phyloP scores from a whole-genome alignment of 495 filamentous ascomycete genomes.

The Podospora pseudoanserina region DNA sequence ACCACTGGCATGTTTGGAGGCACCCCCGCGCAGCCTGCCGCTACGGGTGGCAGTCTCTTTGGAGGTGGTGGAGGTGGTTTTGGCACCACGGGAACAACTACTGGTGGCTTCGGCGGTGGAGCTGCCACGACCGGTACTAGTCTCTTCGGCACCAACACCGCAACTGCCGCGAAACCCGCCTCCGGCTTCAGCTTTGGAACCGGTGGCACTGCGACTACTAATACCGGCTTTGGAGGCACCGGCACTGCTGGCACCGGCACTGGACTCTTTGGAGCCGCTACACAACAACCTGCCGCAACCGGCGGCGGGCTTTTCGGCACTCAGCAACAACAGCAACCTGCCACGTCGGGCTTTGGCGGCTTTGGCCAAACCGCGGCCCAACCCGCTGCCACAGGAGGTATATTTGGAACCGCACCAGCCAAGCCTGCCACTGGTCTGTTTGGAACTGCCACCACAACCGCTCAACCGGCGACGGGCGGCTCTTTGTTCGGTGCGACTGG shows the following conservation, averaged over 20 bases:
- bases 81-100: conserved; percentile 33
- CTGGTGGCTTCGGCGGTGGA: conserved; percentile 33
- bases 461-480: conserved; percentile 34
- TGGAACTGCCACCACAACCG: conserved; percentile 35
- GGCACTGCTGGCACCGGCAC: conserved; percentile 31
- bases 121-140: conserved; percentile 42
- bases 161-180: conserved; percentile 30
- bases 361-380: conserved; percentile 43
- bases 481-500: conserved; percentile 52
- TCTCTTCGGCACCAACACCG: conserved; percentile 31
- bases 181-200: conserved; percentile 30
- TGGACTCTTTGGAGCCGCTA: conserved; percentile 51
- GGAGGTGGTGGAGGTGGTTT: conserved; percentile 29
- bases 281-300: conserved; percentile 23
- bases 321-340: conserved; percentile 22
- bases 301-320: conserved; percentile 15
- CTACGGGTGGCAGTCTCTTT: conserved; percentile 23
- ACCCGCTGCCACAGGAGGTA: conserved; percentile 31
- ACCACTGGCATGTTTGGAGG: conserved; percentile 35
- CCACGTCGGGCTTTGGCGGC: conserved; percentile 53
- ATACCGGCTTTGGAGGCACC: conserved; percentile 27
- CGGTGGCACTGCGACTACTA: neutral
- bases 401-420: conserved; percentile 40
- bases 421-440: conserved; percentile 54
- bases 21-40: conserved; percentile 22